phyloP scores from a whole-genome alignment of 805 yeast genomes.

The Suhomyces vadensis region DNA sequence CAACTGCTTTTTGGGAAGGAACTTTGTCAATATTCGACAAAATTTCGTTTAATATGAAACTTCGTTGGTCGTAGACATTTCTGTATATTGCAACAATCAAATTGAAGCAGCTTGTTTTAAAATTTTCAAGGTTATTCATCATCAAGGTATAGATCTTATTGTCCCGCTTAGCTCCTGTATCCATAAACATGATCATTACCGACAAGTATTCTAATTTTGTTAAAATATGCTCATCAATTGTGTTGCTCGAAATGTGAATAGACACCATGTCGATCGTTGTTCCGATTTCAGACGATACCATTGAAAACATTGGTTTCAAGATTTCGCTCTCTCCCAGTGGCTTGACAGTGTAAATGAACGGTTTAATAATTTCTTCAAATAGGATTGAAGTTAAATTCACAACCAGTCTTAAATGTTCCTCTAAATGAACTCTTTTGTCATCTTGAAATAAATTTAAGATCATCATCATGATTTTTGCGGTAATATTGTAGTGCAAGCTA shows the following conservation, averaged over 20 bases:
- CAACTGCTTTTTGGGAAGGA: conserved; percentile 44
- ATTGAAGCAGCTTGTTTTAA: conserved; percentile 29
- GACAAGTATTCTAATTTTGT: conserved; percentile 61
- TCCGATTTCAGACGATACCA: conserved; percentile 17
- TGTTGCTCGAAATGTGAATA: conserved; percentile 11
- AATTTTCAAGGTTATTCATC: conserved; percentile 21
- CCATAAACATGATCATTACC: conserved; percentile 42
- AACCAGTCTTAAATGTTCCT: conserved; percentile 42
- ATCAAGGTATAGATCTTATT: conserved; percentile 23
- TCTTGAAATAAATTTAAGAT: conserved; percentile 41
- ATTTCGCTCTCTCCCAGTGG: not conserved
- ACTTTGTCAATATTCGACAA: conserved; percentile 51
- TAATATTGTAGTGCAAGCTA: conserved; percentile 12
- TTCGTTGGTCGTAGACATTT: conserved; percentile 49
- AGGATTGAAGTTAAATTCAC: conserved; percentile 28
- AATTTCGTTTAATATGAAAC: conserved; percentile 62
- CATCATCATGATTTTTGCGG: conserved; percentile 39
- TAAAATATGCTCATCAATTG: conserved; percentile 48
- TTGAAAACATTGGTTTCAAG: conserved; percentile 11
- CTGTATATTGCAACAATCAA: conserved; percentile 40
- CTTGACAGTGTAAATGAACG: not conserved
- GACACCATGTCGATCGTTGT: conserved; percentile 12
- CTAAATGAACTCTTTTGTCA: conserved; percentile 49
- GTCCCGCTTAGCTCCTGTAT: conserved; percentile 19
- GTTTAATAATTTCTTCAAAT: conserved; percentile 2